A percentile compares a stretch with the other conserved stretches of the same genome.
These are phyloP conservation scores for Leishmania guyanensis DNA, from an alignment of 208 protist genomes.

Conservation along the genomic window DNA sequence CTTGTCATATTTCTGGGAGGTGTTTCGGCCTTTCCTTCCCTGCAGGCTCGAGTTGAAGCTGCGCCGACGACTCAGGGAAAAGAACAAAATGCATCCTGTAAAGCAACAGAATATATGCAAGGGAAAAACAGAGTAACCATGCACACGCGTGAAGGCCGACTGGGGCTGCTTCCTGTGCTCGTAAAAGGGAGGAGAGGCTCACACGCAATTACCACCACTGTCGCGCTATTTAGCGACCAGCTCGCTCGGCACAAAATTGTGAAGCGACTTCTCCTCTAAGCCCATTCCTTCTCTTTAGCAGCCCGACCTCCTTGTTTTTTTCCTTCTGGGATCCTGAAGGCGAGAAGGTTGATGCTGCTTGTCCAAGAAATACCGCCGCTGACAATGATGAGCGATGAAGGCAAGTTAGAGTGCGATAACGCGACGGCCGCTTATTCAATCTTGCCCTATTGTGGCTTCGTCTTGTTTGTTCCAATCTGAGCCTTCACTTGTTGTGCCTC, in stretches of 20 bases:
- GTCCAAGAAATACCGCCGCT: background rate
- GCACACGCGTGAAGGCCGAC: too few species aligned
- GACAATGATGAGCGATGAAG: background rate
- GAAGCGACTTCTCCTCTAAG: background rate
- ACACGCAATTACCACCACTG: background rate
- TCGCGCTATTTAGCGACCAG: background rate
- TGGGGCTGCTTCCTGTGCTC: background rate
- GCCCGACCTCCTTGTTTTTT: background rate
- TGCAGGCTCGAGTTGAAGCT: background rate
- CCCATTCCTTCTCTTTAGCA: background rate
- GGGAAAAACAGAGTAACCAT: background rate
- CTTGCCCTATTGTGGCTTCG: background rate
- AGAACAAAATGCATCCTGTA: background rate
- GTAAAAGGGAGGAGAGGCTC: background rate
- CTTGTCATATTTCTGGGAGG: background rate
- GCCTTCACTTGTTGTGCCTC: background rate
- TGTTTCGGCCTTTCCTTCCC: background rate
- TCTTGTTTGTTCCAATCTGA: background rate
- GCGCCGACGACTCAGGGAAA: too few species aligned
- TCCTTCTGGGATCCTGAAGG: background rate
- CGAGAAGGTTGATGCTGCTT: background rate
- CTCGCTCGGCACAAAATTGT: background rate
- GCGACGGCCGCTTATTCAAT: background rate
- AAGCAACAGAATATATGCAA: background rate
- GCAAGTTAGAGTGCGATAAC: background rate